Percentiles rank a stretch among this genome's conserved stretches.
These are phyloP conservation scores for Pleurotus platypus DNA, from an alignment of 768 basidiomycete species.

Conservation along the genomic window DNA sequence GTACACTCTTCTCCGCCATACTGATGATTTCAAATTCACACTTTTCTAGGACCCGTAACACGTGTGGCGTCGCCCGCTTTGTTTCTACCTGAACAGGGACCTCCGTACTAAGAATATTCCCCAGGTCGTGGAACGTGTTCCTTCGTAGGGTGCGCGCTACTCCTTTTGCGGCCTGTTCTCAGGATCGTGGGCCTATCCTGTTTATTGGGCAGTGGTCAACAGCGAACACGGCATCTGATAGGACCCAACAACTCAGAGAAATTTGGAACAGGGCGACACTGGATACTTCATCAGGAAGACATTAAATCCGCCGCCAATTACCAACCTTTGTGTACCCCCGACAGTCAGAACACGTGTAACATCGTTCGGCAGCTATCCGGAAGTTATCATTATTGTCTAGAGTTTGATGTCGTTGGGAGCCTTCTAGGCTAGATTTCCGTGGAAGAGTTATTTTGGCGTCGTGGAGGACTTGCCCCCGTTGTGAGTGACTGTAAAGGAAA, in stretches of 20 bases:
- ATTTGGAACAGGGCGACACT: not conserved
- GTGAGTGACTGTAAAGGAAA: no score
- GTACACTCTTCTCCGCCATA: not conserved
- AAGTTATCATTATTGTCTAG: no score
- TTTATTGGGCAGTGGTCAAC: no score
- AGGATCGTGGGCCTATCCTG: not conserved
- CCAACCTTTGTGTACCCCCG: not conserved
- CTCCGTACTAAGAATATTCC: not conserved
- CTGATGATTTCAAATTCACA: not conserved
- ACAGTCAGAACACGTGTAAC: no score
- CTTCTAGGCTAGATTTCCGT: no score
- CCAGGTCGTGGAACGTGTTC: not conserved
- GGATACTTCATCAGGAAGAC: not conserved
- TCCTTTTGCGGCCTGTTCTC: not conserved
- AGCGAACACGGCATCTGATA: no score
- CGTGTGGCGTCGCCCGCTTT: constrained; percentile 1
- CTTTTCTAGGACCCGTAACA: not conserved
- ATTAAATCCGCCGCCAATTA: not conserved
- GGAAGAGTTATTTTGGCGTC: no score
- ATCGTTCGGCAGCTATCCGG: no score
- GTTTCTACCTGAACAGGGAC: not conserved
- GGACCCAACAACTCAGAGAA: no score
- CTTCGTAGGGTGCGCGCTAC: not conserved
- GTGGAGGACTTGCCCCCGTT: no score
- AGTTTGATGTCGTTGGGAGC: no score